Base-by-base conservation (phyloP, 202 grass and related monocot genomes). In the Miscanthus sacchariflorus region DNA sequence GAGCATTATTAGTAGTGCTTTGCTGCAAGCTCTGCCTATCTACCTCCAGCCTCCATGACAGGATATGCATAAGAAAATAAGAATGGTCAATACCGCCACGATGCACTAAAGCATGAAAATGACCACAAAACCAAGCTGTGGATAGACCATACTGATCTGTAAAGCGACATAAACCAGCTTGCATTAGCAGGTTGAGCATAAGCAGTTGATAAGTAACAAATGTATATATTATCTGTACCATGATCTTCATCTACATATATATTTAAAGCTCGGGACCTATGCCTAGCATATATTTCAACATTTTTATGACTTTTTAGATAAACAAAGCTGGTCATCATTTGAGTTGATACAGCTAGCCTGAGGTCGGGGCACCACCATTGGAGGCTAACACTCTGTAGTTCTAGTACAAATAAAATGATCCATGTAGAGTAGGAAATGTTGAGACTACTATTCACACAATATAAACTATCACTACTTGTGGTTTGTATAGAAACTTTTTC, bases 121-220 rank as follows among this genome's bases (percentile, higher is more conserved):
- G 83, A 74, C 79, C 83, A 75, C 65, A 74, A 78, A 91, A 88
- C 48, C 21, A 80, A 69, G 78, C 15, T 79, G 84, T 39, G 79
- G 83, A 92, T 92, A 89, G 87, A 56, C 61, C 80, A 87, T 83
- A 56, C 74, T 76, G 74, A 92, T 87, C 84, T 89, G 90, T 87
- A 89, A 92, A 89, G 87, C 30, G 81, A 54, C 69, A 48, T 30
- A 76, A 33, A 84, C 87, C 59, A 86, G 18, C 74, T 49, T 24
- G 24, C 80, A 87, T 83, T 81, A 74, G 72, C 36, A 77, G 21
- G 49, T 52, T 87, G 83, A 70, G 58, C 39, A 70, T 65, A 76
- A 86, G 27, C 79, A 79, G 59, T 87, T 85, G 83, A 70, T 50
- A 89, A 80, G 38, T 69, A 83, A 72, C 36, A 83, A 74, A 80